phyloP scores from a whole-genome alignment of 768 basidiomycete species.

The Pholiota microspora region DNA sequence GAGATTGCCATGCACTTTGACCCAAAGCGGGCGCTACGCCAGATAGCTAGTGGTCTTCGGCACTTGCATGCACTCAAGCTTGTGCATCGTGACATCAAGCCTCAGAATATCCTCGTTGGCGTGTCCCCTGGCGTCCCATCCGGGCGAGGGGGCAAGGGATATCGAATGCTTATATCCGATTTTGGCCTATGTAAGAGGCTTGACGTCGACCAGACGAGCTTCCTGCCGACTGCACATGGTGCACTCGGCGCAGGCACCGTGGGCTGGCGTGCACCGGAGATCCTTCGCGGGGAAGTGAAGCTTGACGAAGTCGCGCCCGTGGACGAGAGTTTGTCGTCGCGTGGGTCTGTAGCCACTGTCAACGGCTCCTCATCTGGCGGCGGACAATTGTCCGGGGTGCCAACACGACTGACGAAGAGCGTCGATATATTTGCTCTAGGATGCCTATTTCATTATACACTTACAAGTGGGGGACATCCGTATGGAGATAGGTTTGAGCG shows the following conservation, averaged over 20 bases:
- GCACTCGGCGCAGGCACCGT: conserved; percentile 89
- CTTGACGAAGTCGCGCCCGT: conserved; percentile 73
- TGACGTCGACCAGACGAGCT: conserved; percentile 94
- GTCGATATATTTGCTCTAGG: conserved; percentile 97
- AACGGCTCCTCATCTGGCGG: conserved; percentile 28
- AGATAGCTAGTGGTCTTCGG: conserved; percentile 84
- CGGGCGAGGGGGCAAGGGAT: conserved; percentile 30
- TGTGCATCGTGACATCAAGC: conserved; percentile 98
- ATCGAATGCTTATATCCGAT: conserved; percentile 93
- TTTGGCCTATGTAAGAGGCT: conserved; percentile 96
- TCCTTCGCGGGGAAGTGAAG: conserved; percentile 90
- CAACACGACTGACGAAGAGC: conserved; percentile 83
- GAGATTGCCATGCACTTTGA: conserved; percentile 80
- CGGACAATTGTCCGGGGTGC: conserved; percentile 38
- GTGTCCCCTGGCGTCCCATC: conserved; percentile 40
- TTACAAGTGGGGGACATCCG: conserved; percentile 90
- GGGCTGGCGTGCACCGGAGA: conserved; percentile 98
- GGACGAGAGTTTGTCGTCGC: conserved; percentile 61
- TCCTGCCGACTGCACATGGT: conserved; percentile 89
- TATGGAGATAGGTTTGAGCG: conserved; percentile 92
- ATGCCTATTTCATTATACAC: conserved; percentile 90
- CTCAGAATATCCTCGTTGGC: conserved; percentile 92
- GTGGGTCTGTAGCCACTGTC: conserved; percentile 59
- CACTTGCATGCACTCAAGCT: conserved; percentile 94
- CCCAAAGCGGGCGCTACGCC: conserved; percentile 82